phyloP scores from a whole-genome alignment of 1,139 yeast genomes.

The Geotrichum cucujoidarum region DNA sequence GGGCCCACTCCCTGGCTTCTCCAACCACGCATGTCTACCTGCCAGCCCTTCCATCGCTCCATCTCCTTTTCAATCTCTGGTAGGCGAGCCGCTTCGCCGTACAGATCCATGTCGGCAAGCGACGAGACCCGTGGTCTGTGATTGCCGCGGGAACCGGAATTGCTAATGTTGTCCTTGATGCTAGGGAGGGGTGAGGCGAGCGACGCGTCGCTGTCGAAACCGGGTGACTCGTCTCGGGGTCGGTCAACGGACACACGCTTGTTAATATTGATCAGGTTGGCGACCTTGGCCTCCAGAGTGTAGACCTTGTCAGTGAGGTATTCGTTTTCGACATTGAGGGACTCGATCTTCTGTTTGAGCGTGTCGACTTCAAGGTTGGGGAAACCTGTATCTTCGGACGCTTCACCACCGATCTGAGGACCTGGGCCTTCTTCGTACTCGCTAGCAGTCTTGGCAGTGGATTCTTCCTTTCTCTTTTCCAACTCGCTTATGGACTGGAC shows the following conservation, averaged over 20 bases:
- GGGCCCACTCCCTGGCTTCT: slow-evolving; percentile 61
- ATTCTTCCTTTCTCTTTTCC: slow-evolving; percentile 10
- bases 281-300: slow-evolving; percentile 41
- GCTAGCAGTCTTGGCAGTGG: slow-evolving; percentile 9
- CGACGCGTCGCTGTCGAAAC: slow-evolving; percentile 22
- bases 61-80: slow-evolving; percentile 34
- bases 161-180: slow-evolving; percentile 16
- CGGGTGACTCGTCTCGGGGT: slow-evolving; percentile 12
- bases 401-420: slow-evolving; percentile 14
- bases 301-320: slow-evolving; percentile 34
- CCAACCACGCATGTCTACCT: slow-evolving; percentile 82
- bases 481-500: slow-evolving; percentile 1
- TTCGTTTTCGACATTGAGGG: slow-evolving; percentile 27
- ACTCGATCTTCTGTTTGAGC: slow-evolving; percentile 20
- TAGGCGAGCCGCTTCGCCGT: slow-evolving; percentile 33
- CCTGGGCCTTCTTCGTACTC: slow-evolving; percentile 12
- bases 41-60: slow-evolving; percentile 77
- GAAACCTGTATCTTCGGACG: slow-evolving; percentile 7
- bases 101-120: slow-evolving; percentile 36
- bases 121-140: slow-evolving; percentile 30
- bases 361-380: slow-evolving; percentile 7
- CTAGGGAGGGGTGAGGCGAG: slow-evolving; percentile 27
- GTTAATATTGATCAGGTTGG: slow-evolving; percentile 26
- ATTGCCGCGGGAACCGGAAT: slow-evolving; percentile 9
- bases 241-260: slow-evolving; percentile 10